A percentile compares a stretch with the other conserved stretches of the same genome.
Conservation (phyloP, 1,284 basidiomycete species). For the Chalciporus piperatoides region DNA sequence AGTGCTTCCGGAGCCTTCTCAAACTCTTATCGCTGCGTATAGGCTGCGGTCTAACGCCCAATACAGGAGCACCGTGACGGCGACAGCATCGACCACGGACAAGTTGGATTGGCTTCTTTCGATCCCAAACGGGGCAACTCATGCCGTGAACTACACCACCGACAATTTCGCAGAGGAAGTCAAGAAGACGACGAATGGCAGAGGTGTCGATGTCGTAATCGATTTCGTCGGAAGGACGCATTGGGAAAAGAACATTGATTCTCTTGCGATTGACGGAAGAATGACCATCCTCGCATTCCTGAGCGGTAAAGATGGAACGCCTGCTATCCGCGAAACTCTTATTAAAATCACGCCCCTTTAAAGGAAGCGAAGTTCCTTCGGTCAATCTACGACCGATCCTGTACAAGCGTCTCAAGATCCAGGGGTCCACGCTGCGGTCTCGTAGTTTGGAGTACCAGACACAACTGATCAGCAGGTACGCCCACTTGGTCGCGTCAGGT, state of each 20-base stretch:
- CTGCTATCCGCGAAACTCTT: slow-evolving; percentile 22
- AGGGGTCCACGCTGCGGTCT: slow-evolving; percentile 86
- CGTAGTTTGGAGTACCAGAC: slow-evolving; percentile 80
- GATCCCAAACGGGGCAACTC: slow-evolving; percentile 62
- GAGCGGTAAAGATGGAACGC: slow-evolving; percentile 51
- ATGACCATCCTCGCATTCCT: slow-evolving; percentile 70
- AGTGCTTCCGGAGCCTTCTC: slow-evolving; percentile 31
- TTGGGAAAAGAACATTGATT: slow-evolving; percentile 78
- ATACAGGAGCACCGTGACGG: slow-evolving; percentile 64
- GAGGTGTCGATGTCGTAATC: slow-evolving; percentile 79
- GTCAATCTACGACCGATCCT: slow-evolving; percentile 68
- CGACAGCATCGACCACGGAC: slow-evolving; percentile 82
- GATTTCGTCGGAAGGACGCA: slow-evolving; percentile 88
- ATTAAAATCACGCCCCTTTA: slow-evolving; percentile 22
- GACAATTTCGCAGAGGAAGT: slow-evolving; percentile 73
- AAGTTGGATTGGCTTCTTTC: slow-evolving; percentile 79
- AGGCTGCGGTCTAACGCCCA: slow-evolving; percentile 7
- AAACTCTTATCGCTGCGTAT: slow-evolving; percentile 8
- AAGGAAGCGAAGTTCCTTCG: slow-evolving; percentile 65
- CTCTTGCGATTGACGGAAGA: slow-evolving; percentile 74
- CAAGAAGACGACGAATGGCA: slow-evolving; percentile 58
- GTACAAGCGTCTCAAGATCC: slow-evolving; percentile 84
- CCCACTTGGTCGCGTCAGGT: slow-evolving; percentile 2
- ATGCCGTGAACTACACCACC: slow-evolving; percentile 84
- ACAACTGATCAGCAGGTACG: slow-evolving; percentile 65